Base-by-base conservation (phyloP, 768 basidiomycete species). In the Paxillus involutus region DNA sequence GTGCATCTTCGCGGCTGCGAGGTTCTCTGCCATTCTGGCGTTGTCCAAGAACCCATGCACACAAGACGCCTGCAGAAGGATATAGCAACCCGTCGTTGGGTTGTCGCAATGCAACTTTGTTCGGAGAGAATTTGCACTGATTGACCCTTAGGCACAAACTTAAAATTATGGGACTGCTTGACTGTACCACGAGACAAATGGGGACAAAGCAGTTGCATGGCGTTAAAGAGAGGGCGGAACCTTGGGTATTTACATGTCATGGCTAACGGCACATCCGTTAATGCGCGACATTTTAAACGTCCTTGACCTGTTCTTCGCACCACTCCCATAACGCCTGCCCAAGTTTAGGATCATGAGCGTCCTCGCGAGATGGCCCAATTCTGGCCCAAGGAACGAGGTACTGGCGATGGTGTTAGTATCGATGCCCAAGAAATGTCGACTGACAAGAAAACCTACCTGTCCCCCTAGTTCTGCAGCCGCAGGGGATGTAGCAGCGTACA, bases 351-450 rank as follows among this genome's bases (percentile, higher is more conserved):
- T 73, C 64, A 13, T 55, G 49, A 12, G 59, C 60, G 16, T 57
- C 59, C 24, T 51, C n/a, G 12, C 57, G 62, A 33, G 63, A 44
- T 37, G 52, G 46, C 12, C 73, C 70, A 44, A 64, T 14, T 37
- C 70, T 65, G 0, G 70, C 72, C 70, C 70, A 73, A 19, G 71
- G 72, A 33, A 72, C 57, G 5, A 73, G 57, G 49, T 70, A 73
- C 71, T 73, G 37, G 19, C 11, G 3, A 17, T 14, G 19, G 17
- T 39, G 14, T 56, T 37, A 55, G 10, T 24, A 35, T 26, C 9
- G 29, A n/a, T 17, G 10, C 24, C 24, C 32, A 39, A 19, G 1
- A 33, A 10, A 42, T 35, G 12, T 11, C 16, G 12, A 36, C n/a
- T 14, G 4, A 12, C 24, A 29, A 43, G 6, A 47, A 53, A 54